These are phyloP conservation scores for Acrodontium crateriforme DNA, from an alignment of 2,329 filamentous ascomycete genomes.

Conservation along the genomic window DNA sequence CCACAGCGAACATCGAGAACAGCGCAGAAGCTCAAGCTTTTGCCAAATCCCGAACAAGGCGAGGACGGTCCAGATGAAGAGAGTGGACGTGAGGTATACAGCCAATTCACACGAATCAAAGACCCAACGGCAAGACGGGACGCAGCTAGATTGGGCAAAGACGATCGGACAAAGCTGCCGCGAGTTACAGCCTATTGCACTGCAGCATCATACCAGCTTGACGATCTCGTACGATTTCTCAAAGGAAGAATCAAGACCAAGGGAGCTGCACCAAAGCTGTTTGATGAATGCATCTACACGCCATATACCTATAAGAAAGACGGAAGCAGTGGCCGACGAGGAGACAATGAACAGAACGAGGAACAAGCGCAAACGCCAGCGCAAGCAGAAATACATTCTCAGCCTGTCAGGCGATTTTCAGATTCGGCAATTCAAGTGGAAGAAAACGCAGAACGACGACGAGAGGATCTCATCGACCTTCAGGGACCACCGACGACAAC, in stretches of 20 bases:
- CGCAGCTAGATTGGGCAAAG: conserved; percentile 83
- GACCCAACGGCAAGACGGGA: conserved; percentile 86
- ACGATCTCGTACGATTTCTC: conserved; percentile 76
- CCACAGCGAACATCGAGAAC: conserved; percentile 92
- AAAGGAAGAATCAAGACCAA: conserved; percentile 69
- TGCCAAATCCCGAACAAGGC: conserved; percentile 76
- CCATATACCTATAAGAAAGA: conserved; percentile 63
- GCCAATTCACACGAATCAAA: conserved; percentile 94
- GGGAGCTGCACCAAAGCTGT: conserved; percentile 75
- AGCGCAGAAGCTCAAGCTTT: conserved; percentile 90
- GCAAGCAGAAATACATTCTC: conserved; percentile 21
- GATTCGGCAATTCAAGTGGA: conserved; percentile 60
- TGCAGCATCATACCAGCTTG: conserved; percentile 79
- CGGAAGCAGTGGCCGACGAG: conserved; percentile 16
- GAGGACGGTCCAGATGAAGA: conserved; percentile 72
- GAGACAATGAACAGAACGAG: conserved; percentile 10
- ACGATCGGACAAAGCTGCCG: conserved; percentile 73
- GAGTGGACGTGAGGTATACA: conserved; percentile 88
- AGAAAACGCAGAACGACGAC: conserved; percentile 28
- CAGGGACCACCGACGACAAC: conserved; percentile 5
- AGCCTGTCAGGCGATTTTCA: conserved; percentile 49
- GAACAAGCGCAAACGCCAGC: conserved; percentile 3
- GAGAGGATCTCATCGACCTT: conserved; percentile 25
- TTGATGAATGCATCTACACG: conserved; percentile 96
- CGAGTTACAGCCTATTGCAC: conserved; percentile 95